Conservation (phyloP, 129 eudicot genomes). For the Calendula officinalis region DNA sequence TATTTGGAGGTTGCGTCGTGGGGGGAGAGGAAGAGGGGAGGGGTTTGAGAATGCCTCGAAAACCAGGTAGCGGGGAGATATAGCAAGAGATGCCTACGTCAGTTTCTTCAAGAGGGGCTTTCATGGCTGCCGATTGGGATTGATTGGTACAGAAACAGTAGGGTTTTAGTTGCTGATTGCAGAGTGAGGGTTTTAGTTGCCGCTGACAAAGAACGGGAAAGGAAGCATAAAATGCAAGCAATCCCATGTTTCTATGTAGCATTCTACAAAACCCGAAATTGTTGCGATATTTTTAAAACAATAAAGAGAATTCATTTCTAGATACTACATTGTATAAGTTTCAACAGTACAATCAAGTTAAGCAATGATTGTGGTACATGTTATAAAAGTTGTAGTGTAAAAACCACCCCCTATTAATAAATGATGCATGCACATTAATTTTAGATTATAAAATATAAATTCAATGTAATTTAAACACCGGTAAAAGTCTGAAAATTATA, state of each 20-base stretch:
- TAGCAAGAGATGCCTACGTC: slow-evolving; percentile 87
- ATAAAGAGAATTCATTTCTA: too few species aligned
- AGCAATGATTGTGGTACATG: too few species aligned
- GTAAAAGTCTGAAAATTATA: too few species aligned
- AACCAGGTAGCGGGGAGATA: slow-evolving; percentile 84
- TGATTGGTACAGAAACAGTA: slow-evolving; percentile 14
- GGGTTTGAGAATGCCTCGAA: slow-evolving; percentile 89
- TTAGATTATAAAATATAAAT: too few species aligned
- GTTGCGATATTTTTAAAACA: not conserved
- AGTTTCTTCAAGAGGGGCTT: slow-evolving; percentile 50
- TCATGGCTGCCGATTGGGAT: slow-evolving; percentile 28
- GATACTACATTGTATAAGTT: too few species aligned
- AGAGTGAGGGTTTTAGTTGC: slow-evolving; percentile 26
- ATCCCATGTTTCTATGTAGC: slow-evolving; percentile 17
- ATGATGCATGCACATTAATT: too few species aligned
- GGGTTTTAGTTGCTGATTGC: slow-evolving; percentile 10
- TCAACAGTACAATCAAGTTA: too few species aligned
- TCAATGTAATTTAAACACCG: too few species aligned
- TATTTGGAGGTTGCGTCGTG: too few species aligned
- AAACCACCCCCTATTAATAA: too few species aligned
- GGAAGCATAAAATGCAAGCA: not conserved
- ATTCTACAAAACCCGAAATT: slow-evolving; percentile 5
- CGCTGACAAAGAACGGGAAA: slow-evolving; percentile 9
- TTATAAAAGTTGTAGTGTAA: too few species aligned
- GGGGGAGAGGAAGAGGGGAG: too few species aligned